phyloP scores from a whole-genome alignment of 179 eudicot species.

The Vitellaria paradoxa region DNA sequence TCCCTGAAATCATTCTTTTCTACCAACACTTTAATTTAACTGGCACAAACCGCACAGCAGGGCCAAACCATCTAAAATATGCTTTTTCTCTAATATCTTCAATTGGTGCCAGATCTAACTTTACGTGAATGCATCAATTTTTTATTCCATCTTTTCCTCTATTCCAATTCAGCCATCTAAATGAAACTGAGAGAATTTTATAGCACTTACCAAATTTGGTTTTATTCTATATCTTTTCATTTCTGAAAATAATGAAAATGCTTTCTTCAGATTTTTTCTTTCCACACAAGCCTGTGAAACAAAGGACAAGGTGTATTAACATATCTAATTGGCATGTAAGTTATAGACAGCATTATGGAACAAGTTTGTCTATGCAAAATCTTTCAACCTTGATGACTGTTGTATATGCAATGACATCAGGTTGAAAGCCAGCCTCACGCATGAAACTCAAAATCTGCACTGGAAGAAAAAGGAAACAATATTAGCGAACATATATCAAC shows the following conservation, averaged over 20 bases:
- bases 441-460: slow-evolving; percentile 79
- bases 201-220: slow-evolving; percentile 72
- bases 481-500: slow-evolving; percentile 17
- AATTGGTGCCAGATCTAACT: not conserved
- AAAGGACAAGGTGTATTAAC: slow-evolving; percentile 17
- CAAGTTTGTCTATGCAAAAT: slow-evolving; percentile 12
- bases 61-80: not conserved
- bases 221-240: slow-evolving; percentile 72
- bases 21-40: not conserved
- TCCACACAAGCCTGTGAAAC: slow-evolving; percentile 70
- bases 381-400: slow-evolving; percentile 75
- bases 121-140: not conserved
- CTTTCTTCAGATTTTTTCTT: slow-evolving; percentile 46
- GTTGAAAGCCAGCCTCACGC: slow-evolving; percentile 67
- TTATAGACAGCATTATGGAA: not conserved
- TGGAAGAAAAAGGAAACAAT: slow-evolving; percentile 16
- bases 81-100: not conserved
- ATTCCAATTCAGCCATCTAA: not conserved
- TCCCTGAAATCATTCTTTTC: not conserved
- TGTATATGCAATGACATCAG: slow-evolving; percentile 87
- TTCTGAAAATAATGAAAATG: slow-evolving; percentile 72
- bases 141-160: not conserved
- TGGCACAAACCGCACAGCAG: too few species aligned
- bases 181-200: not conserved
- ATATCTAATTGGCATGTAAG: not conserved